Evolutionary conservation across 768 basidiomycete genomes (phyloP).

Genomic region (Leucocoprinus sp.): DNA sequence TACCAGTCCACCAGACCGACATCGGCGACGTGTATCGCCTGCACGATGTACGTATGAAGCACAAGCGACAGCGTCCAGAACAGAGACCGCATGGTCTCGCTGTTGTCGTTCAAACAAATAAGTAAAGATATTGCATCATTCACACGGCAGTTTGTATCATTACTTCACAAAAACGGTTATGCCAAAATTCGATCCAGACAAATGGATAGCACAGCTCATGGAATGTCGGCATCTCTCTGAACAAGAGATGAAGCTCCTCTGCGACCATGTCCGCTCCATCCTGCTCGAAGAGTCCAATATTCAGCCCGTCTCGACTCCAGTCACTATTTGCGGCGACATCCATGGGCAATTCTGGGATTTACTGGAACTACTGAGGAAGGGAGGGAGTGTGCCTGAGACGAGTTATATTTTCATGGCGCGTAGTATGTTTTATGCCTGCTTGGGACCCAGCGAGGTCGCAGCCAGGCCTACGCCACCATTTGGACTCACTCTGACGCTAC

Average conservation of each 20-base stretch:
- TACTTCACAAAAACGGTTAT: too few relatives aligned
- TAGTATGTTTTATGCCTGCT: slow-evolving; percentile 30
- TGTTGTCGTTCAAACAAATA: neutral
- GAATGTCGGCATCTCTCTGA: slow-evolving; percentile 85
- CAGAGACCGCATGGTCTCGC: slow-evolving; percentile 22
- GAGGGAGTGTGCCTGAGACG: slow-evolving; percentile 77
- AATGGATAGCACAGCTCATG: slow-evolving; percentile 86
- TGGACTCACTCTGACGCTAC: slow-evolving; percentile 17
- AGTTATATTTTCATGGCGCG: slow-evolving; percentile 96
- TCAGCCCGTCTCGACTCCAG: slow-evolving; percentile 88
- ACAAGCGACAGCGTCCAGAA: slow-evolving; percentile 14
- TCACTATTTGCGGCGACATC: slow-evolving; percentile 93
- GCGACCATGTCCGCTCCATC: slow-evolving; percentile 80
- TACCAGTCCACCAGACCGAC: slow-evolving; percentile 88
- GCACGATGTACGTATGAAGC: slow-evolving; percentile 19
- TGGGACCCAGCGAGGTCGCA: neutral
- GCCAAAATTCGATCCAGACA: slow-evolving; percentile 39
- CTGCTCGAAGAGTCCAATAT: slow-evolving; percentile 97
- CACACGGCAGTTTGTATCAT: too few relatives aligned
- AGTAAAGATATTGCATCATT: neutral
- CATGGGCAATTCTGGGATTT: slow-evolving; percentile 99
- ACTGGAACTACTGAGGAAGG: slow-evolving; percentile 79
- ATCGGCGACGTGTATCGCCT: slow-evolving; percentile 62
- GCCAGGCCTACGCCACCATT: neutral
- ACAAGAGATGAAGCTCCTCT: slow-evolving; percentile 87